Conservation (phyloP, 2,329 filamentous ascomycete species). For the Laburnicola sp. region DNA sequence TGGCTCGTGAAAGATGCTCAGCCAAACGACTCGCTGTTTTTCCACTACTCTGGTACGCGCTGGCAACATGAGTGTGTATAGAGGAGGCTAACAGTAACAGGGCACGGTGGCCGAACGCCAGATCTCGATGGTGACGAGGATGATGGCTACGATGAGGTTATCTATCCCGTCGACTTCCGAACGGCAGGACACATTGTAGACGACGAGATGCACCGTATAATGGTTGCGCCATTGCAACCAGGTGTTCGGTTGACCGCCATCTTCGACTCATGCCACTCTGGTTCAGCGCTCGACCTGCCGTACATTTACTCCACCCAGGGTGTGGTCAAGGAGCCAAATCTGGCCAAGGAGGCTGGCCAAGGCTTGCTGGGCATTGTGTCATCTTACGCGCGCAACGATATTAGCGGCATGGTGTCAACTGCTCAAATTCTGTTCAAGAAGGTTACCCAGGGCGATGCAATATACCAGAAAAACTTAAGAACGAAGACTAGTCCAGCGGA, state of each 20-base stretch:
- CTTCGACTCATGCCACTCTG: slow-evolving; percentile 81
- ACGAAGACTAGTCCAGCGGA: slow-evolving; percentile 95
- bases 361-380: slow-evolving; percentile 72
- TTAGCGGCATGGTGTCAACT: slow-evolving; percentile 76
- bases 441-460: slow-evolving; percentile 76
- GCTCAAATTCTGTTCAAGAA: slow-evolving; percentile 88
- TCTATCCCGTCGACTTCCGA: slow-evolving; percentile 81
- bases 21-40: slow-evolving; percentile 93
- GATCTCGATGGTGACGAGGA: slow-evolving; percentile 80
- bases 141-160: slow-evolving; percentile 80
- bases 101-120: slow-evolving; percentile 79
- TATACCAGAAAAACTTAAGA: slow-evolving; percentile 76
- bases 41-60: slow-evolving; percentile 85
- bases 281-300: slow-evolving; percentile 74
- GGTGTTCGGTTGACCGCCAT: slow-evolving; percentile 84
- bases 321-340: slow-evolving; percentile 77
- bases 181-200: slow-evolving; percentile 80
- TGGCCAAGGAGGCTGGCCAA: slow-evolving; percentile 76
- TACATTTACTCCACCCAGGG: slow-evolving; percentile 82
- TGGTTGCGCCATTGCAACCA: slow-evolving; percentile 75
- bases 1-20: slow-evolving; percentile 94
- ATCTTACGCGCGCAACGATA: slow-evolving; percentile 80
- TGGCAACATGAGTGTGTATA: not conserved
- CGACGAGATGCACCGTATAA: slow-evolving; percentile 78
- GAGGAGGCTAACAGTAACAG: slow-evolving; percentile 44